Evolutionary conservation across 768 basidiomycete genomes (phyloP).

Genomic region (Mycena haematopus): DNA sequence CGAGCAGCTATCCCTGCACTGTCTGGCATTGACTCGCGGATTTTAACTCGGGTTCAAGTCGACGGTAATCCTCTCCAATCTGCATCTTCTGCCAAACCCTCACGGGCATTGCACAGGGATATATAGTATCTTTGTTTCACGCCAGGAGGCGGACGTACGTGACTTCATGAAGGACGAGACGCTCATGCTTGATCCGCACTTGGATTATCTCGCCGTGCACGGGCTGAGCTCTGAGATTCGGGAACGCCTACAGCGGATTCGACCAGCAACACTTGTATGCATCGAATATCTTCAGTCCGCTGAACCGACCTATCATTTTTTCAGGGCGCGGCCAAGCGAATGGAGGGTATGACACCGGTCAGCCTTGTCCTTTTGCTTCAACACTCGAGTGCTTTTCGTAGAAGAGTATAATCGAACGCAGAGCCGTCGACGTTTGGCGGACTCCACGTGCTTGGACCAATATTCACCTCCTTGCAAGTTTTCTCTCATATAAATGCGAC

Average conservation of each 20-base stretch:
- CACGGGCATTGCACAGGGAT: conserved; percentile 45
- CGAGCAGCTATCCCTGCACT: conserved; percentile 56
- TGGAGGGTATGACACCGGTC: conserved; percentile 93
- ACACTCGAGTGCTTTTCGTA: not conserved
- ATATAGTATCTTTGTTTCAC: conserved; percentile 66
- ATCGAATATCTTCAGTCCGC: not conserved
- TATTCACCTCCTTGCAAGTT: too few relatives aligned
- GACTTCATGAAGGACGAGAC: conserved; percentile 80
- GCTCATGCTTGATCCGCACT: conserved; percentile 66
- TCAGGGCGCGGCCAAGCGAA: conserved; percentile 90
- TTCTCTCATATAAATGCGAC: too few relatives aligned
- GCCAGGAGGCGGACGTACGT: conserved; percentile 79
- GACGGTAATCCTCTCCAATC: conserved; percentile 59
- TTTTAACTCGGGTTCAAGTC: conserved; percentile 67
- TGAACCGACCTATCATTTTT: not conserved
- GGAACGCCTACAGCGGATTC: conserved; percentile 63
- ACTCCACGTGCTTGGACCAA: too few relatives aligned
- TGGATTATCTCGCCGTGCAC: conserved; percentile 70
- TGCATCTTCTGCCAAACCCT: not conserved
- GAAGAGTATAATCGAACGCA: not conserved
- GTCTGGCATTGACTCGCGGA: conserved; percentile 50
- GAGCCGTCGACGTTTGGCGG: not conserved
- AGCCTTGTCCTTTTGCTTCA: conserved; percentile 67
- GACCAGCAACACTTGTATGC: conserved; percentile 74
- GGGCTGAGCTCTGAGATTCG: conserved; percentile 81